A percentile compares a stretch with the other conserved stretches of the same genome.
Conservation (phyloP, 73 alveolate genomes). For the Halteria grandinella region DNA sequence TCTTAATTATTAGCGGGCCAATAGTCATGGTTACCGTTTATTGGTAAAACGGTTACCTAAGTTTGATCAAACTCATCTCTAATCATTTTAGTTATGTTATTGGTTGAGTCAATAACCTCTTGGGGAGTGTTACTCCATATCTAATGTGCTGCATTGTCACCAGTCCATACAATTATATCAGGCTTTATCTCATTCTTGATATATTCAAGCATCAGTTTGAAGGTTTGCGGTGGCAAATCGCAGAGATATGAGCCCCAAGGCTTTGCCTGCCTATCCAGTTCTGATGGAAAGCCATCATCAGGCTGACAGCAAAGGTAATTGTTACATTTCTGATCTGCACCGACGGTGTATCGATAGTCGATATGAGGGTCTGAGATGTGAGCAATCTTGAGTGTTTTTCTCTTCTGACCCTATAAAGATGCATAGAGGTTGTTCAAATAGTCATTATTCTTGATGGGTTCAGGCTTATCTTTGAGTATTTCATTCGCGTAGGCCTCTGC, state of each 20-base stretch:
- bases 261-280: slow-evolving; percentile 61
- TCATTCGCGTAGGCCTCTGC: slow-evolving; percentile 4
- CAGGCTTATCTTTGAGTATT: slow-evolving; percentile 25
- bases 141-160: slow-evolving; percentile 86
- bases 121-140: slow-evolving; percentile 27
- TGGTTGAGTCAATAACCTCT: slow-evolving; percentile 5
- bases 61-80: slow-evolving; percentile 1
- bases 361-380: slow-evolving; percentile 87
- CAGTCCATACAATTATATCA: slow-evolving; percentile 85
- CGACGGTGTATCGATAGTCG: slow-evolving; percentile 80
- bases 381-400: slow-evolving; percentile 26
- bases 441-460: slow-evolving; percentile 2
- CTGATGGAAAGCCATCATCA: slow-evolving; percentile 74
- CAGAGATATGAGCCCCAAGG: slow-evolving; percentile 44
- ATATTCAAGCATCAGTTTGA: neutral
- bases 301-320: slow-evolving; percentile 84
- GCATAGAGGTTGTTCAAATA: slow-evolving; percentile 13
- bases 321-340: slow-evolving; percentile 77
- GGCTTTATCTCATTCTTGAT: slow-evolving; percentile 56
- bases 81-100: neutral
- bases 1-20: slow-evolving; percentile 57
- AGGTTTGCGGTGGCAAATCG: slow-evolving; percentile 8
- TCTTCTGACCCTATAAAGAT: neutral
- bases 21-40: slow-evolving; percentile 59
- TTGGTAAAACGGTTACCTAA: slow-evolving; percentile 20